Evolutionary conservation across 805 yeast species (phyloP).

Genomic region (Cyberlindnera suaveolens): DNA sequence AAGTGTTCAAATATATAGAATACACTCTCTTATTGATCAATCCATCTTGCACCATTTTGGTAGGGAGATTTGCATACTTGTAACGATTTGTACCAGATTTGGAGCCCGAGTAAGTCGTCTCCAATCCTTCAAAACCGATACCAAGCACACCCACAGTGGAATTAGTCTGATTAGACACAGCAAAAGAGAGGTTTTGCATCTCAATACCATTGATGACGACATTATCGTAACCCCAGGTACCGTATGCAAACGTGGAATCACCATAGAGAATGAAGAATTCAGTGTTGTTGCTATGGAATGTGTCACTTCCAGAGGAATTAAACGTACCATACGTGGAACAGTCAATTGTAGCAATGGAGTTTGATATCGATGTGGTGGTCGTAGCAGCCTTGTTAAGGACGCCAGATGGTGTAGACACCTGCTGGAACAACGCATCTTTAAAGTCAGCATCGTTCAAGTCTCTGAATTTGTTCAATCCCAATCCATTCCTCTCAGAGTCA

Average conservation of each 20-base stretch:
- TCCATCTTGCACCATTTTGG: conserved; percentile 51
- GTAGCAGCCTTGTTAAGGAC: conserved; percentile 6
- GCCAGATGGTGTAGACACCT: background rate
- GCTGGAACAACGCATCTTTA: background rate
- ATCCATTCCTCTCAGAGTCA: background rate
- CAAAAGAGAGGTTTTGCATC: conserved; percentile 55
- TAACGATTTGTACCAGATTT: conserved; percentile 20
- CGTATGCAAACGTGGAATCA: conserved; percentile 34
- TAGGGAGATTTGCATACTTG: conserved; percentile 62
- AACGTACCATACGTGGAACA: conserved; percentile 38
- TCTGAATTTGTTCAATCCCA: background rate
- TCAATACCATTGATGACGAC: conserved; percentile 48
- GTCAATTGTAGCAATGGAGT: conserved; percentile 25
- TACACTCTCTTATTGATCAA: conserved; percentile 49
- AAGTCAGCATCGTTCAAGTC: conserved; percentile 1
- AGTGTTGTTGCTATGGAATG: conserved; percentile 28
- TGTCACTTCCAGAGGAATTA: conserved; percentile 25
- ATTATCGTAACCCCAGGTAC: conserved; percentile 43
- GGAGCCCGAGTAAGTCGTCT: conserved; percentile 45
- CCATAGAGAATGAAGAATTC: conserved; percentile 43
- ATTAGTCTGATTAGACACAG: conserved; percentile 62
- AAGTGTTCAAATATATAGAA: conserved; percentile 52
- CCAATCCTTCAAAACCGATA: conserved; percentile 64
- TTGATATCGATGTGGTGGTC: background rate
- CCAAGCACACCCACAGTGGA: conserved; percentile 68